Conservation (phyloP, 169 alveolate species). For the Babesia divergens region DNA sequence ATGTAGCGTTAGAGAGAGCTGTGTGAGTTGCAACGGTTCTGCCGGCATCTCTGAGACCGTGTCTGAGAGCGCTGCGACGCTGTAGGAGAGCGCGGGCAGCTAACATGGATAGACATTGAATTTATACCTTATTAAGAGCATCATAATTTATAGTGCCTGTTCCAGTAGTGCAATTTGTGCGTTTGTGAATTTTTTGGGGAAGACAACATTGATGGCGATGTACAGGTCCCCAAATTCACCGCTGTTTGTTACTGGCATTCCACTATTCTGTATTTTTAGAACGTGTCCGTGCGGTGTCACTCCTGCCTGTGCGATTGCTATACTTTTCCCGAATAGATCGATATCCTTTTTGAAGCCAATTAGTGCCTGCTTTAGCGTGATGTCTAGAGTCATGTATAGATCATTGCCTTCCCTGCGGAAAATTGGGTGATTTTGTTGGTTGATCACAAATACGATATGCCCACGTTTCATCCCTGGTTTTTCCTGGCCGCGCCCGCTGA, state of each 20-base stretch:
- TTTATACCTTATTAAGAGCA: neutral
- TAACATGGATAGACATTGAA: slow-evolving; percentile 1
- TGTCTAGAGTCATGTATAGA: slow-evolving; percentile 71
- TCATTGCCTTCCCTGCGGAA: slow-evolving; percentile 78
- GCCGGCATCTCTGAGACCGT: neutral
- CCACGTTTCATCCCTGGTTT: slow-evolving; percentile 78
- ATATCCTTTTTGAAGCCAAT: slow-evolving; percentile 75
- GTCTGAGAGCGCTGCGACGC: neutral
- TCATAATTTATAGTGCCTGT: slow-evolving; percentile 58
- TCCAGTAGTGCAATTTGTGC: slow-evolving; percentile 67
- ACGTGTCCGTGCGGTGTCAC: slow-evolving; percentile 78
- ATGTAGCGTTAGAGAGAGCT: neutral
- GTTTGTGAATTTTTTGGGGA: slow-evolving; percentile 71
- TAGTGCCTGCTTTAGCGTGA: slow-evolving; percentile 76
- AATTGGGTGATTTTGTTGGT: slow-evolving; percentile 63
- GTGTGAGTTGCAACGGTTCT: neutral
- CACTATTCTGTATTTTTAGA: slow-evolving; percentile 69
- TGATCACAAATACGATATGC: slow-evolving; percentile 71
- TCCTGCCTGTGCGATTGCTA: slow-evolving; percentile 66
- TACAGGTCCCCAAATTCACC: slow-evolving; percentile 74
- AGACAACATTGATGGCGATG: slow-evolving; percentile 68
- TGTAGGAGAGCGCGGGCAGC: neutral
- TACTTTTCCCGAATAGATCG: slow-evolving; percentile 74
- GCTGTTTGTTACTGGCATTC: slow-evolving; percentile 75
- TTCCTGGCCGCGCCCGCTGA: slow-evolving; percentile 82